Evolutionary conservation across 768 basidiomycete species (phyloP).

Genomic region (Candolleomyces aberdarensis): DNA sequence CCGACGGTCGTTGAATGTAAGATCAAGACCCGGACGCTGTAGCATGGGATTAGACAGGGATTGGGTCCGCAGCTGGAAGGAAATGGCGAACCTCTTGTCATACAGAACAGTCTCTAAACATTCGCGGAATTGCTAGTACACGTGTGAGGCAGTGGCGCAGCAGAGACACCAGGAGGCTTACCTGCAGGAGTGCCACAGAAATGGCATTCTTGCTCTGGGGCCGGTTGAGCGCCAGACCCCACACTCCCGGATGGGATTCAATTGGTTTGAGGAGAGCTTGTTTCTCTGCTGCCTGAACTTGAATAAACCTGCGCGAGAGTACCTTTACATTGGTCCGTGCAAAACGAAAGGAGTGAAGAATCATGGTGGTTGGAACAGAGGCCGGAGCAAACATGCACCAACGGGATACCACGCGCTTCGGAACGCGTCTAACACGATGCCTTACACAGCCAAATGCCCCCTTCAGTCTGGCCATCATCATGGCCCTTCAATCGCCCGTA

Average conservation of each 20-base stretch:
- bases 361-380: not conserved
- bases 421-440: no score
- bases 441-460: no score
- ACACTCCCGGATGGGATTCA: conserved; percentile 57
- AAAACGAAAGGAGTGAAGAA: not conserved
- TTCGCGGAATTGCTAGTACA: conserved; percentile 64
- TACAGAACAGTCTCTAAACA: conserved; percentile 64
- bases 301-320: conserved; percentile 15
- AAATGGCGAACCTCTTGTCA: conserved; percentile 53
- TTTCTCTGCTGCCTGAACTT: conserved; percentile 16
- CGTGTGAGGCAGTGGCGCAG: conserved; percentile 1
- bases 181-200: conserved; percentile 67
- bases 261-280: conserved; percentile 54
- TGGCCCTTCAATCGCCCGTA: no score
- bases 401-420: no score
- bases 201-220: conserved; percentile 88
- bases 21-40: conserved; percentile 74
- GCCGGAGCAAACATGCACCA: not conserved
- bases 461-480: no score
- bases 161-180: conserved; percentile 22
- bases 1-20: conserved; percentile 75
- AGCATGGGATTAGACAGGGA: conserved; percentile 5
- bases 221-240: conserved; percentile 74
- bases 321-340: not conserved
- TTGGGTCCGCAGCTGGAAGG: not conserved